Evolutionary conservation across 176 grass and related monocot genomes (phyloP), one percentile per base, ranked within the genome.

Genomic region (Metroxylon sagu): DNA sequence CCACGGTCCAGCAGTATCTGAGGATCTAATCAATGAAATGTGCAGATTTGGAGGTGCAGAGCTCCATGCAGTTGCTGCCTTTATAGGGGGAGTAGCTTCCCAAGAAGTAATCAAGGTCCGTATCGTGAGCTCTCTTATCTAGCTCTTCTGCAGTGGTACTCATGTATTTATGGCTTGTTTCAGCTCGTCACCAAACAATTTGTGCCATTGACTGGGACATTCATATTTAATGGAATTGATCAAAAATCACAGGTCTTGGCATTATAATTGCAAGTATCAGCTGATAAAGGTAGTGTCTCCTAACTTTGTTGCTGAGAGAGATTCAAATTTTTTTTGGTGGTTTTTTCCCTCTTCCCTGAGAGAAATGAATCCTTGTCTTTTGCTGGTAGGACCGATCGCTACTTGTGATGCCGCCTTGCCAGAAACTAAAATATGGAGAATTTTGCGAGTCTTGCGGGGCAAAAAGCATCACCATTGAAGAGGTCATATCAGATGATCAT

Each of bases 161-260:
- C 8, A 43, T 15, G 6, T 29, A 18, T 62, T 2, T 52, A 4
- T 63, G 4, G 5, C 6, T 17, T 56, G 59, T 77, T 81, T 52
- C 80, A 96, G 92, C 78, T 96, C 29, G 68, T 90, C 17, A 96
- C 92, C 52, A 90, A 73, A 58, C 87, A 96, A 77, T 96, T 96
- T 76, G 81, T 90, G 25, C 92, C 92, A 0, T 68, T 96, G 75
- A 67, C 29, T 15, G 87, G 87, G 49, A 90, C 78, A 56, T 85
- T 96, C 61, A 64, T 96, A 67, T 88, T 96, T 65, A 88, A 96
- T 12, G 92, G 92, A 56, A 96, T 96, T 17, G 92, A 90, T 76
- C 92, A 87, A 49, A 90, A 88, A 75, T 96, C 86, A 25, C 92
- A 90, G 79, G 87, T 90, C 65, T 73, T 90, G 61, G 4, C 29